These are phyloP conservation scores for Apiospora marii DNA, from an alignment of 2,329 filamentous ascomycete species.

Conservation along the genomic window DNA sequence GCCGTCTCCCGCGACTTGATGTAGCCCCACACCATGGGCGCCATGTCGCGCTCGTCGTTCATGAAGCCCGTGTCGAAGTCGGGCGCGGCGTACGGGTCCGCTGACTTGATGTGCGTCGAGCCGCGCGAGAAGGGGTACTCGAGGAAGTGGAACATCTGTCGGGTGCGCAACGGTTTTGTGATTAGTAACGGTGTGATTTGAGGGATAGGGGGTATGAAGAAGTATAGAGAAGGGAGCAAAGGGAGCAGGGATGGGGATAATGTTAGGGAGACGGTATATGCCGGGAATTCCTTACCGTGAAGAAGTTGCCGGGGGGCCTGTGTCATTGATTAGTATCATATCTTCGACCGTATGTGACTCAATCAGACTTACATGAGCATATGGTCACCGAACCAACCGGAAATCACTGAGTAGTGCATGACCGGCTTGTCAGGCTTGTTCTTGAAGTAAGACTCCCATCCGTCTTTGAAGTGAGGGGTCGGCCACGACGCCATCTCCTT, in stretches of 20 bases:
- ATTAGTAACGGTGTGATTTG: constrained; percentile 57
- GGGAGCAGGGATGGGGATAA: too few species aligned
- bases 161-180: constrained; percentile 37
- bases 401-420: constrained; percentile 84
- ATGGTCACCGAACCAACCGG: constrained; percentile 70
- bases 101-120: constrained; percentile 72
- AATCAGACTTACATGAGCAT: constrained; percentile 58
- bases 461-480: constrained; percentile 74
- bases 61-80: constrained; percentile 86
- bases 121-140: constrained; percentile 81
- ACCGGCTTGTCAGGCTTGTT: constrained; percentile 86
- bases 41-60: constrained; percentile 87
- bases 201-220: not conserved
- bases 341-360: not conserved
- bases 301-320: constrained; percentile 25
- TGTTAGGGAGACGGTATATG: too few species aligned
- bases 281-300: constrained; percentile 45
- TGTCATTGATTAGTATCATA: not conserved
- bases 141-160: constrained; percentile 78
- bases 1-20: constrained; percentile 85
- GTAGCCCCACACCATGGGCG: constrained; percentile 84
- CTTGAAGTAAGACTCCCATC: constrained; percentile 86
- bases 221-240: not conserved
- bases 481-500: constrained; percentile 76
- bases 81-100: constrained; percentile 75